phyloP scores from a whole-genome alignment of 176 grass and related monocot species.

The Cenchrus fungigraminus region DNA sequence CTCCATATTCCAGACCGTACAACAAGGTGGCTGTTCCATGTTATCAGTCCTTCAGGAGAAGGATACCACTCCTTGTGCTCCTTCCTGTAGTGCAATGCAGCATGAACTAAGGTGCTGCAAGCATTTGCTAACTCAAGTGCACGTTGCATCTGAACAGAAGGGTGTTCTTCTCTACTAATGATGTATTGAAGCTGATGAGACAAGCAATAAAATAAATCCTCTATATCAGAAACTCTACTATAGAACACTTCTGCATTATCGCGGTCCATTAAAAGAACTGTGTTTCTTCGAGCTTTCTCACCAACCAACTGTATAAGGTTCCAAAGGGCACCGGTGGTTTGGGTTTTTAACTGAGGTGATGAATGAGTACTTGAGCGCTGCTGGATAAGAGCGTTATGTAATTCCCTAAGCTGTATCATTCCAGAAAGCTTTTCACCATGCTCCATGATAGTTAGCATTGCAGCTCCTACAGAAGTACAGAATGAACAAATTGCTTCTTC shows the following conservation, averaged over 20 bases:
- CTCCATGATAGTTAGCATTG: slow-evolving; percentile 92
- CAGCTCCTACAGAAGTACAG: slow-evolving; percentile 65
- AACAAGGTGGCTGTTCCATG: slow-evolving; percentile 84
- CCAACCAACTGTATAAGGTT: slow-evolving; percentile 94
- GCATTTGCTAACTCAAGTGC: slow-evolving; percentile 87
- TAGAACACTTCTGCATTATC: slow-evolving; percentile 99
- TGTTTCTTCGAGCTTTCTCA: slow-evolving; percentile 94
- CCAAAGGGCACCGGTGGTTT: slow-evolving; percentile 74
- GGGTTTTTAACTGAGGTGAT: slow-evolving; percentile 57
- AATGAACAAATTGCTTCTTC: slow-evolving; percentile 23
- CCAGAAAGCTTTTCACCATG: slow-evolving; percentile 96
- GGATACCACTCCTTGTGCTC: slow-evolving; percentile 88
- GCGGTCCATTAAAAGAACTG: slow-evolving; percentile 92
- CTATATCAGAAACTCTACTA: slow-evolving; percentile 91
- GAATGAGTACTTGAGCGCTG: slow-evolving; percentile 47
- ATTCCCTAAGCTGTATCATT: slow-evolving; percentile 88
- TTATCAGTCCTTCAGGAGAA: slow-evolving; percentile 83
- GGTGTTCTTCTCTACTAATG: slow-evolving; percentile 62
- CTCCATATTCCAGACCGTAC: slow-evolving; percentile 88
- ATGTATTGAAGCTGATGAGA: slow-evolving; percentile 79
- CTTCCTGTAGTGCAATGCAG: slow-evolving; percentile 71
- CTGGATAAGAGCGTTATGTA: slow-evolving; percentile 77
- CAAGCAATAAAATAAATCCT: slow-evolving; percentile 87
- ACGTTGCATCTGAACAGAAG: slow-evolving; percentile 66
- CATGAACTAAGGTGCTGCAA: slow-evolving; percentile 63